Conservation (phyloP, 2,329 filamentous ascomycete genomes). For the Cladosporium velox region DNA sequence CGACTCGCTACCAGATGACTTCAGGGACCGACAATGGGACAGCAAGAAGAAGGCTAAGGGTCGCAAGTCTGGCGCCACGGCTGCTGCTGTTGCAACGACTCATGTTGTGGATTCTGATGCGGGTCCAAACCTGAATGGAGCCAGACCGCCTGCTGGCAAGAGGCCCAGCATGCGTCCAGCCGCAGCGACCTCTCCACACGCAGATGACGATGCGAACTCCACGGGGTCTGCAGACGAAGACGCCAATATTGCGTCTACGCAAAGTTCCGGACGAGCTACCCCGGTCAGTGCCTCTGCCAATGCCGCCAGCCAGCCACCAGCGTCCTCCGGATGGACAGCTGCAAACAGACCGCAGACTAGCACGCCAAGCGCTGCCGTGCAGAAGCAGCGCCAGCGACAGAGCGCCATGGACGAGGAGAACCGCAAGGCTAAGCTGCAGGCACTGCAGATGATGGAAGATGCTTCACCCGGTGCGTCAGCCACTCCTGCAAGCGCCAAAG, state of each 20-base stretch:
- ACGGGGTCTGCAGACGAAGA: constrained; percentile 22
- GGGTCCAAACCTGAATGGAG: not conserved
- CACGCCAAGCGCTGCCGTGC: constrained; percentile 6
- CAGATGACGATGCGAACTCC: constrained; percentile 34
- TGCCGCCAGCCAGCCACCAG: constrained; percentile 10
- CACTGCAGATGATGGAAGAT: constrained; percentile 34
- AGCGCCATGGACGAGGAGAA: constrained; percentile 34
- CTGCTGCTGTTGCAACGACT: not conserved
- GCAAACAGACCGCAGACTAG: constrained; percentile 12
- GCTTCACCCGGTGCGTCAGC: constrained; percentile 14
- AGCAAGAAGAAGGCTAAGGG: constrained; percentile 26
- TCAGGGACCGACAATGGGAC: constrained; percentile 39
- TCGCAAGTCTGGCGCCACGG: constrained; percentile 6
- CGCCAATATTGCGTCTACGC: constrained; percentile 7
- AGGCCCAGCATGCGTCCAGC: constrained; percentile 35
- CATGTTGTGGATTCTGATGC: not conserved
- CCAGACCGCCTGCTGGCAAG: constrained; percentile 33
- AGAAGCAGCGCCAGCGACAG: constrained; percentile 4
- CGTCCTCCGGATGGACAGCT: not conserved
- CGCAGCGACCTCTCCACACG: constrained; percentile 32
- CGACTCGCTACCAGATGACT: constrained; percentile 46
- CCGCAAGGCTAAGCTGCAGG: constrained; percentile 39
- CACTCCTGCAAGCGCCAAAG: not conserved
- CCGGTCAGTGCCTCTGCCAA: not conserved
- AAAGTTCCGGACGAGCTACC: not conserved